Conservation (phyloP, 345 rosid species). For the Salix arbutifolia region DNA sequence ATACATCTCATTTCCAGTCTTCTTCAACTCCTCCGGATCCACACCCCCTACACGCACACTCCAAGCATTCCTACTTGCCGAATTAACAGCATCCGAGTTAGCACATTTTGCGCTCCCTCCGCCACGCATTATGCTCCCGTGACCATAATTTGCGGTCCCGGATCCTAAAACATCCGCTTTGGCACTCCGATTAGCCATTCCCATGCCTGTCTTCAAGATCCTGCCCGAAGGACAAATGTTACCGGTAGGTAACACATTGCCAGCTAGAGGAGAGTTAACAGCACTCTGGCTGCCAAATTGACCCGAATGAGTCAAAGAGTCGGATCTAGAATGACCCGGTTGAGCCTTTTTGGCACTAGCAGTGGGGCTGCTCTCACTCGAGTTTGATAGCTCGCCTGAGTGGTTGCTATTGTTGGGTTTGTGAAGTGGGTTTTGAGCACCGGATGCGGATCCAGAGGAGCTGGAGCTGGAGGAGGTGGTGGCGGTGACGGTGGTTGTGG, state of each 20-base stretch:
- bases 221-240: conserved; percentile 82
- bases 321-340: conserved; percentile 46
- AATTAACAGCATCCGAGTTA: conserved; percentile 6
- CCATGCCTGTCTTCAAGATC: conserved; percentile 63
- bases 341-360: conserved; percentile 24
- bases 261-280: conserved; percentile 43
- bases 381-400: conserved; percentile 59
- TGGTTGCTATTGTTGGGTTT: conserved; percentile 43
- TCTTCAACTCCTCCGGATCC: conserved; percentile 75
- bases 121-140: conserved; percentile 82
- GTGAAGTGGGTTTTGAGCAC: conserved; percentile 28
- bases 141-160: conserved; percentile 75
- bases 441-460: conserved; percentile 79
- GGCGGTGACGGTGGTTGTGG: conserved; percentile 26
- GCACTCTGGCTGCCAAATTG: conserved; percentile 33
- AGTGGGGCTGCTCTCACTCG: conserved; percentile 55
- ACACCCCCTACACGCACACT: conserved; percentile 12
- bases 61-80: background rate
- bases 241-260: conserved; percentile 67
- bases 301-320: conserved; percentile 44
- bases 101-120: conserved; percentile 17
- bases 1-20: conserved; percentile 71
- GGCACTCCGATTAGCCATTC: conserved; percentile 33
- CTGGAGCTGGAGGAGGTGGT: conserved; percentile 72
- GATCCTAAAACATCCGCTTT: conserved; percentile 69